These are phyloP conservation scores for Scedosporium dehoogii DNA, from an alignment of 2,329 filamentous ascomycete genomes.

Conservation along the genomic window DNA sequence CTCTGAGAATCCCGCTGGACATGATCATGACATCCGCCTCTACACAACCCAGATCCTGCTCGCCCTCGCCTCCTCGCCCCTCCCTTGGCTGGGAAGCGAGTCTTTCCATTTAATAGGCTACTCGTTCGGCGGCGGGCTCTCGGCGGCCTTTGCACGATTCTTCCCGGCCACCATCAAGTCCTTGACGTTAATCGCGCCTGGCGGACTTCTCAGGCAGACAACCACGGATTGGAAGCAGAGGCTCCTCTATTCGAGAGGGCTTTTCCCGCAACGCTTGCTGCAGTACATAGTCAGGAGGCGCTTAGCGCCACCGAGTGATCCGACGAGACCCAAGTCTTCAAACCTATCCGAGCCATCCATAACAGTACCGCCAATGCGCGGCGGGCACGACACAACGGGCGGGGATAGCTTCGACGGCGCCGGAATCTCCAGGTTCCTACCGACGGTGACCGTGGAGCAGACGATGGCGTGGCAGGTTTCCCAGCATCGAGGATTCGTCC, in stretches of 20 bases:
- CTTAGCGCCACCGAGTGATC: conserved; percentile 33
- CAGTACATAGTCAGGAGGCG: conserved; percentile 40
- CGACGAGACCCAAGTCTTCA: neutral
- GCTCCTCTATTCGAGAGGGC: conserved; percentile 50
- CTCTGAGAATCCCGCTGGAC: conserved; percentile 52
- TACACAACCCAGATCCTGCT: conserved; percentile 58
- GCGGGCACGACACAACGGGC: conserved; percentile 22
- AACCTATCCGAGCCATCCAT: neutral
- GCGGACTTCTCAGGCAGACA: conserved; percentile 55
- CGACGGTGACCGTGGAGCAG: conserved; percentile 45
- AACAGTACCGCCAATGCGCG: conserved; percentile 23
- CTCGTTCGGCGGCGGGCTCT: conserved; percentile 68
- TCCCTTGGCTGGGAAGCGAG: conserved; percentile 42
- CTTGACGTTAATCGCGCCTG: conserved; percentile 56
- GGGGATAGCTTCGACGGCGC: conserved; percentile 33
- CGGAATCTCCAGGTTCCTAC: conserved; percentile 39
- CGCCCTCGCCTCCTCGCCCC: conserved; percentile 51
- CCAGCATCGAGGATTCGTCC: conserved; percentile 56
- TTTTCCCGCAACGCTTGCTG: conserved; percentile 50
- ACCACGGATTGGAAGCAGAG: conserved; percentile 52
- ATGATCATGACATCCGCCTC: conserved; percentile 53
- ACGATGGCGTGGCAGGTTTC: conserved; percentile 62
- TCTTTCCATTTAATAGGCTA: conserved; percentile 69
- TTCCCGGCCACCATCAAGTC: conserved; percentile 56
- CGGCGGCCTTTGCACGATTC: conserved; percentile 57